Evolutionary conservation across 2,329 filamentous ascomycete species (phyloP), one percentile per base, ranked within the genome.

Genomic region (Drechslerella coelobrocha): DNA sequence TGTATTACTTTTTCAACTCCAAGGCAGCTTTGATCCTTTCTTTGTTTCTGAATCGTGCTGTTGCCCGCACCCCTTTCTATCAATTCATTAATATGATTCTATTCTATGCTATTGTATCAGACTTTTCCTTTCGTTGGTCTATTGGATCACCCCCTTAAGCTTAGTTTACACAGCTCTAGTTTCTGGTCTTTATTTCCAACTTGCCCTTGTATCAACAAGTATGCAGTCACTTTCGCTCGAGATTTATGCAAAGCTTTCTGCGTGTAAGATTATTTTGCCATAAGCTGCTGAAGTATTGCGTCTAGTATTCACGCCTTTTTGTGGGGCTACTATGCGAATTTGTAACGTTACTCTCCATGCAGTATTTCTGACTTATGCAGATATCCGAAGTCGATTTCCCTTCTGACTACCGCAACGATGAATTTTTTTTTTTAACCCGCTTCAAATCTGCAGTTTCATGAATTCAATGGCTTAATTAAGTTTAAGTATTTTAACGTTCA

Each of bases 1-100:
- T 6, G 29, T 69, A 65, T 24, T 9, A 59, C 39, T 41, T 71
- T 59, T 54, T 61, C 55, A 54, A 39, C 68, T 41, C 53, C 55
- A 29, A 53, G 41, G 27, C 17, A 19, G 39, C 39, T 53, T 60
- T 54, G 51, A 45, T 54, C 57, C 60, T 56, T 51, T 66, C 45
- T 61, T 50, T 65, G 24, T 55, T 61, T 51, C 61, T 31, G 65
- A 62, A 69, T 59, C 52, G 45, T 62, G 57, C 65, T 62, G 65
- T 69, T 69, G 57, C 65, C 57, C n/a, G 39, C 50, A 52, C 65
- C 57, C 65, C 43, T 57, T 21, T 9, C 51, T 56, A 19, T 56
- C 43, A 45, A 27, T 62, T 48, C 43, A 48, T 34, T 69, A 62
- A 57, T 61, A 50, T n/a, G n/a, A n/a, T n/a, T n/a, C 39, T 39